These are phyloP conservation scores for Aspergillus melleus DNA, from an alignment of 2,329 filamentous ascomycete species.

Conservation along the genomic window DNA sequence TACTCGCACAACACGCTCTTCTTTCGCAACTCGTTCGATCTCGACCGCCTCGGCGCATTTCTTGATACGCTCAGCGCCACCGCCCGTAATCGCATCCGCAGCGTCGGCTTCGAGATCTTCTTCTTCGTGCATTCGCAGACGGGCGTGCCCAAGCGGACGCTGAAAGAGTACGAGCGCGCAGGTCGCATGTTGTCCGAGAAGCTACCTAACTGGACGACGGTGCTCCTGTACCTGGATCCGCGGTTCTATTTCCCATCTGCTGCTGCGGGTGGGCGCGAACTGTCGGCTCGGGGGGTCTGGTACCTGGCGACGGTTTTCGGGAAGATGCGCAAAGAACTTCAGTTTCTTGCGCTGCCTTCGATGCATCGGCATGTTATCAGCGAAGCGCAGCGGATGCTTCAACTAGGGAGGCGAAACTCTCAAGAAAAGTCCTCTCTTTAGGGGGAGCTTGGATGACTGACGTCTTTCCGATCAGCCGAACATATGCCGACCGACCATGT, in stretches of 20 bases:
- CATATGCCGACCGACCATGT: background rate
- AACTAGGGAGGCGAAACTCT: slow-evolving; percentile 7
- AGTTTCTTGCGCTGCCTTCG: slow-evolving; percentile 33
- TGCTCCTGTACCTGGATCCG: slow-evolving; percentile 36
- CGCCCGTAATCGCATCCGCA: slow-evolving; percentile 32
- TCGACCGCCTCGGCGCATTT: slow-evolving; percentile 30
- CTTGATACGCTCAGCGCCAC: slow-evolving; percentile 35
- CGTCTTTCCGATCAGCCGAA: background rate
- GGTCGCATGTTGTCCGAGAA: slow-evolving; percentile 24
- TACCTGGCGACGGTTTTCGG: slow-evolving; percentile 33
- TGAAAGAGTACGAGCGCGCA: slow-evolving; percentile 32
- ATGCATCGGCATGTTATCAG: slow-evolving; percentile 27
- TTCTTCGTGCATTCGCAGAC: slow-evolving; percentile 38
- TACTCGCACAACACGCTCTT: slow-evolving; percentile 38
- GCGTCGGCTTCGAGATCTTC: slow-evolving; percentile 37
- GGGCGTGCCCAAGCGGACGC: slow-evolving; percentile 33
- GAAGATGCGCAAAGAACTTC: slow-evolving; percentile 26
- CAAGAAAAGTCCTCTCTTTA: slow-evolving; percentile 10
- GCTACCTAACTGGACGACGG: slow-evolving; percentile 27
- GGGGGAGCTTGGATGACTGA: background rate
- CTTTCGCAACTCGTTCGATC: slow-evolving; percentile 36
- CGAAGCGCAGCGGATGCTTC: slow-evolving; percentile 14
- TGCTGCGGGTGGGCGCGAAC: slow-evolving; percentile 27
- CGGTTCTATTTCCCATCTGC: slow-evolving; percentile 33
- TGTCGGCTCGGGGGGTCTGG: slow-evolving; percentile 31